Evolutionary conservation across 2,329 filamentous ascomycete species (phyloP), one percentile per base, ranked within the genome.

Genomic region (Endoconidiophora laricicola): DNA sequence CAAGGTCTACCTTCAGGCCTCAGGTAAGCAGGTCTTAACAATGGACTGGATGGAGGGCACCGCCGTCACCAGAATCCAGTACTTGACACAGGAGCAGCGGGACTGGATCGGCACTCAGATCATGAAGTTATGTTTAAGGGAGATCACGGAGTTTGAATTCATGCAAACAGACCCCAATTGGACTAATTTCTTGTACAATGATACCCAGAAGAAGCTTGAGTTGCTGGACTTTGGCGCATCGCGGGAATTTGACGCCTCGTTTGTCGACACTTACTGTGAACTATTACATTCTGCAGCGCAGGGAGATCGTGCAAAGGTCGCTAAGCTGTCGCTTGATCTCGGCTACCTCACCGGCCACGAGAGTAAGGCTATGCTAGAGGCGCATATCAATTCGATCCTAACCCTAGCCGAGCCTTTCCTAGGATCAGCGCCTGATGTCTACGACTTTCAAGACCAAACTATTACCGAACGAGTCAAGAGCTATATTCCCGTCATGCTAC

Each of bases 131-230:
- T 96, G 87, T 61, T 74, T 96, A 38, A 81, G 88, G 52, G 91
- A 96, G 66, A 90, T 96, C 58, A 81, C 81, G 56, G 86, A 94
- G 65, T 96, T 95, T 75, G 80, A 74, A 54, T 96, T 94, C 69
- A 98, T 98, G 91, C 91, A 98, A 67, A 98, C 91, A 4, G 91
- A 98, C 61, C 91, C 91, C 39, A 98, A 98, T 70, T 98, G 91
- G 91, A 96, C 90, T 33, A 98, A 98, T 65, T 98, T 98, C 64
- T 72, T 96, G 18, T 98, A 86, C 71, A 91, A 96, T 58, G 69
- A 78, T 1, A 58, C 69, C 18, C 78, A 73, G 3, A 69, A 78
- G 58, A 83, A 79, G 60, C 79, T 98, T 12, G 88, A 94, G 64
- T 76, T 98, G 1, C 79, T 98, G 48, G 93, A 98, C 65, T 98